phyloP scores from a whole-genome alignment of 164 flowering plant genomes.

The grape (Vitis vinifera) region DNA sequence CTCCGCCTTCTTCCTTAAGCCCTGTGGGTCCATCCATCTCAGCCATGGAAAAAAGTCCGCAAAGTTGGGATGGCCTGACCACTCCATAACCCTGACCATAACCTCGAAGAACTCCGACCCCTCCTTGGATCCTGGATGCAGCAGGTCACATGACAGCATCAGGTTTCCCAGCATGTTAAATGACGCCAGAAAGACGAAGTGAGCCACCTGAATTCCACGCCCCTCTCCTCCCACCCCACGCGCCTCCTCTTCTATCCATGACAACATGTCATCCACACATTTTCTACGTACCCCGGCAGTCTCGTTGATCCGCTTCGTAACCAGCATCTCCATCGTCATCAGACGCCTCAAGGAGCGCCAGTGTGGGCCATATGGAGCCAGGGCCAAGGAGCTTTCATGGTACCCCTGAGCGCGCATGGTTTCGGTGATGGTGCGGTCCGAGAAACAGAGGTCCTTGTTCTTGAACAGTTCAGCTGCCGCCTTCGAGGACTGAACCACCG shows the following conservation, averaged over 20 bases:
- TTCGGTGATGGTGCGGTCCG: constrained; percentile 31
- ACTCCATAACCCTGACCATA: constrained; percentile 34
- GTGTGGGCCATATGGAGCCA: constrained; percentile 33
- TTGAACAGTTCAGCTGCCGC: constrained; percentile 48
- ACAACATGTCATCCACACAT: constrained; percentile 37
- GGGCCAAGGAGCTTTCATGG: constrained; percentile 31
- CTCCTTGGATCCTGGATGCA: constrained; percentile 23
- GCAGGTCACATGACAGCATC: constrained; percentile 40
- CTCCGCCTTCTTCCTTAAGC: constrained; percentile 33
- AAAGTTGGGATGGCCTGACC: constrained; percentile 32
- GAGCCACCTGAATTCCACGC: constrained; percentile 21
- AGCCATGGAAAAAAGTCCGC: constrained; percentile 39
- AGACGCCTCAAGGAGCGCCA: constrained; percentile 46
- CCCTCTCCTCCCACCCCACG: background rate
- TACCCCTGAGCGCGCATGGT: constrained; percentile 27
- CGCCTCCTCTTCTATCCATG: constrained; percentile 33
- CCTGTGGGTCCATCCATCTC: constrained; percentile 36
- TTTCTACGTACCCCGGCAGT: constrained; percentile 23
- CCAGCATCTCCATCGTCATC: constrained; percentile 38
- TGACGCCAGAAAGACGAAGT: constrained; percentile 32
- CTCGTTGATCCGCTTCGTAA: constrained; percentile 31
- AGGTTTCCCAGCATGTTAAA: constrained; percentile 48
- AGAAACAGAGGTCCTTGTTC: constrained; percentile 40
- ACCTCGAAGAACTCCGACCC: constrained; percentile 33
- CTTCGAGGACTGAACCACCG: constrained; percentile 34